Evolutionary conservation across 371 early-diverging fungal species (phyloP).

Genomic region (Encephalitozoon romaleae): DNA sequence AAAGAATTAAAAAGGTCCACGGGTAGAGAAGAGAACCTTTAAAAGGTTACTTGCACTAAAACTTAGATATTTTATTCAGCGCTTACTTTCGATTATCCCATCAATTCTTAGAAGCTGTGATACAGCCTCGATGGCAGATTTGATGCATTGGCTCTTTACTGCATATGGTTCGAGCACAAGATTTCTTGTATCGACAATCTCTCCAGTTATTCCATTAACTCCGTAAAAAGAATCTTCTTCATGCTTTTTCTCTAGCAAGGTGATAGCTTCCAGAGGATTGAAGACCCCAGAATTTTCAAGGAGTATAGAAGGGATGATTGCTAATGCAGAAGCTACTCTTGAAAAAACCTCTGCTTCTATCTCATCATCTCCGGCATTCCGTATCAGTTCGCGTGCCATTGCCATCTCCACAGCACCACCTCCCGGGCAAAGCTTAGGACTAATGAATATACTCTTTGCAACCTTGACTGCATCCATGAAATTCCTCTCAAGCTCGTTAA

Average conservation of each 20-base stretch:
- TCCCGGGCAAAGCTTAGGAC: slow-evolving; percentile 82
- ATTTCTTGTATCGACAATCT: slow-evolving; percentile 81
- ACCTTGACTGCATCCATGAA: slow-evolving; percentile 96
- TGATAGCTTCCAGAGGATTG: slow-evolving; percentile 75
- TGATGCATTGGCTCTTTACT: slow-evolving; percentile 95
- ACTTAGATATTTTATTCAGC: slow-evolving; percentile 18
- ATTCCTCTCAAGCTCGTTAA: slow-evolving; percentile 97
- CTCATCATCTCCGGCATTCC: neutral
- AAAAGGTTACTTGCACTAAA: neutral
- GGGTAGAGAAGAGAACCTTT: neutral
- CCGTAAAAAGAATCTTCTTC: slow-evolving; percentile 74
- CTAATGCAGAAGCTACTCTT: slow-evolving; percentile 77
- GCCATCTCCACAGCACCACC: slow-evolving; percentile 99
- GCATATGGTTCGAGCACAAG: slow-evolving; percentile 96
- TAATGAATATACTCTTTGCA: slow-evolving; percentile 88
- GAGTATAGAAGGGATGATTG: slow-evolving; percentile 91
- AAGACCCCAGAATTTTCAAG: slow-evolving; percentile 81
- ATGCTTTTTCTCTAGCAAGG: slow-evolving; percentile 84
- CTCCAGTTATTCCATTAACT: slow-evolving; percentile 85
- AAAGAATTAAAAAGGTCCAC: neutral
- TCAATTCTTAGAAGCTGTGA: slow-evolving; percentile 60
- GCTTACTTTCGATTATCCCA: slow-evolving; percentile 58
- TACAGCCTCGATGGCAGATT: slow-evolving; percentile 88
- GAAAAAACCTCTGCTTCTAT: slow-evolving; percentile 49
- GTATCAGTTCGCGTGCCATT: slow-evolving; percentile 58